Conservation (phyloP, 768 basidiomycete genomes). For the Trametes maxima region DNA sequence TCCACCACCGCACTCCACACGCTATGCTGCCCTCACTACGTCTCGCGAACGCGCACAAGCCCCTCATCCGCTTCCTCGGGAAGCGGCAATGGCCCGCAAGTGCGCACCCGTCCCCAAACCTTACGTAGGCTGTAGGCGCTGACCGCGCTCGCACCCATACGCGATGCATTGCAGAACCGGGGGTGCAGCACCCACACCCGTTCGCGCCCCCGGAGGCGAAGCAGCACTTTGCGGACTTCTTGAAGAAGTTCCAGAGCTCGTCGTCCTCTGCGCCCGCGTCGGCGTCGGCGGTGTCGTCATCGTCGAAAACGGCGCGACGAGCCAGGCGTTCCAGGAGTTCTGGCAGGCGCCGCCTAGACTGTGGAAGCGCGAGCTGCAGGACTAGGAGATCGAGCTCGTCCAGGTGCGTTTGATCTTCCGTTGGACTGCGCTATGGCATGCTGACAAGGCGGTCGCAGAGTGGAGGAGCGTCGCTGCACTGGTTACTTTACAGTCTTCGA, state of each 20-base stretch:
- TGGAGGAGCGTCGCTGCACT: constrained; percentile 18
- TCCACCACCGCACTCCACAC: constrained; percentile 11
- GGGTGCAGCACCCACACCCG: constrained; percentile 34
- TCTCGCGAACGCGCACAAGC: constrained; percentile 29
- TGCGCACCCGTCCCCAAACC: constrained; percentile 5
- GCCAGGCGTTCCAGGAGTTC: constrained; percentile 33
- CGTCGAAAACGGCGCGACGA: constrained; percentile 8
- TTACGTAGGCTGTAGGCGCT: constrained; percentile 4
- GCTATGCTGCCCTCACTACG: constrained; percentile 32
- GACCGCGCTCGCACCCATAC: neutral
- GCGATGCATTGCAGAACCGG: constrained; percentile 24
- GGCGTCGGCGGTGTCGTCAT: constrained; percentile 1
- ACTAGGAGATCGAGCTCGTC: constrained; percentile 34
- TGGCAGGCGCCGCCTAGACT: constrained; percentile 33
- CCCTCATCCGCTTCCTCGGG: constrained; percentile 35
- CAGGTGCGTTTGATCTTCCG: constrained; percentile 21
- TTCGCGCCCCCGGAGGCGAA: constrained; percentile 33
- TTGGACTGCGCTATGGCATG: too few relatives aligned
- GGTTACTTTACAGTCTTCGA: neutral
- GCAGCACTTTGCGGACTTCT: constrained; percentile 31
- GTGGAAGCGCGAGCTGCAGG: constrained; percentile 30
- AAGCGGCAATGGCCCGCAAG: constrained; percentile 33
- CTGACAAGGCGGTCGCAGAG: constrained; percentile 12
- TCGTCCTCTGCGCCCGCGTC: neutral
- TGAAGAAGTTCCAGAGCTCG: constrained; percentile 31